These are phyloP conservation scores for Eruca vesicaria DNA, from an alignment of 441 rosid species.

Conservation along the genomic window DNA sequence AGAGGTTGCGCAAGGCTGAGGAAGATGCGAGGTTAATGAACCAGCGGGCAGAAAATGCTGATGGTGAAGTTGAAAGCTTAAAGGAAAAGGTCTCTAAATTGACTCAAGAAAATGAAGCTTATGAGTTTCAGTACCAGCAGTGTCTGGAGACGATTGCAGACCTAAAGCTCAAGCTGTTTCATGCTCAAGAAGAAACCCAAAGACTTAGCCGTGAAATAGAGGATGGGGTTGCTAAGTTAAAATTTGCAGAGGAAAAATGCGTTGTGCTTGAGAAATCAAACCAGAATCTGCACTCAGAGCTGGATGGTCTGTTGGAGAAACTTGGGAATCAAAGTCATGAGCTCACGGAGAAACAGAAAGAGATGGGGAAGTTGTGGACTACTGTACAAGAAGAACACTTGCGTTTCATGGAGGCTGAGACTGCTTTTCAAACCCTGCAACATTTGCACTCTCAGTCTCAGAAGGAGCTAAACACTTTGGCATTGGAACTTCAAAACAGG, in stretches of 20 bases:
- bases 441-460: constrained; percentile 92
- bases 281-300: constrained; percentile 64
- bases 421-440: constrained; percentile 94
- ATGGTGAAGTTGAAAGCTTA: constrained; percentile 63
- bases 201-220: constrained; percentile 70
- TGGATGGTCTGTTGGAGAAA: constrained; percentile 61
- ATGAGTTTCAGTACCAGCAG: constrained; percentile 62
- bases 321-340: constrained; percentile 68
- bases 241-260: constrained; percentile 83
- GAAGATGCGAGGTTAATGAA: constrained; percentile 47
- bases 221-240: constrained; percentile 62
- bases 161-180: constrained; percentile 62
- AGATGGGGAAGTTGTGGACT: constrained; percentile 83
- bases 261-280: constrained; percentile 71
- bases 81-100: constrained; percentile 58
- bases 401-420: constrained; percentile 88
- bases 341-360: constrained; percentile 84
- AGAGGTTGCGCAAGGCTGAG: constrained; percentile 62
- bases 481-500: constrained; percentile 60
- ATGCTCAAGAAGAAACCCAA: constrained; percentile 62
- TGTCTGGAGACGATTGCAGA: constrained; percentile 65
- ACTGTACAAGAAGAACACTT: constrained; percentile 83
- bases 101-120: constrained; percentile 71
- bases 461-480: constrained; percentile 81
- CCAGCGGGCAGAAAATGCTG: constrained; percentile 62